phyloP scores from a whole-genome alignment of 78 protist species.

The Protostelium mycophagum region DNA sequence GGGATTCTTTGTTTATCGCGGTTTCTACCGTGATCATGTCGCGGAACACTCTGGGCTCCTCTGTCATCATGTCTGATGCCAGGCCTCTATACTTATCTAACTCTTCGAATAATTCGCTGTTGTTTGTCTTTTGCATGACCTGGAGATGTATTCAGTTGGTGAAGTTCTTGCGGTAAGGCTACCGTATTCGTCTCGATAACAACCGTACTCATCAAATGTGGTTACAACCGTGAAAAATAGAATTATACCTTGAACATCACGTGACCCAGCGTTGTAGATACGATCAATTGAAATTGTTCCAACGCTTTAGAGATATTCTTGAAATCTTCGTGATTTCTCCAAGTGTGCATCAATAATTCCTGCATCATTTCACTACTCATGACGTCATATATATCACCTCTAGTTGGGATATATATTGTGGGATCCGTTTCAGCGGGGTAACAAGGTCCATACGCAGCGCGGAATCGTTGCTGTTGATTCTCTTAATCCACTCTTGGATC shows the following conservation, averaged over 20 bases:
- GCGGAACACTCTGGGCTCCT: not conserved
- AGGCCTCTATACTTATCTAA: not conserved
- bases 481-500: not conserved
- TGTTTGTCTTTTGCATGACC: not conserved
- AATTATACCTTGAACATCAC: not conserved
- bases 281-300: not conserved
- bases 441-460: not conserved
- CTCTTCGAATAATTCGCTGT: not conserved
- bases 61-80: not conserved
- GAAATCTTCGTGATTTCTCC: not conserved
- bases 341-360: not conserved
- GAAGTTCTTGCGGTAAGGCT: no score
- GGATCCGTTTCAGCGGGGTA: not conserved
- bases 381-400: not conserved
- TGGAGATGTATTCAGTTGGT: no score
- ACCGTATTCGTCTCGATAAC: no score
- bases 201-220: no score
- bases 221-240: not conserved
- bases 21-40: not conserved
- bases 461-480: not conserved
- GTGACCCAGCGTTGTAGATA: not conserved
- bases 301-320: not conserved
- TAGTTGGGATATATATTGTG: not conserved
- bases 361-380: not conserved
- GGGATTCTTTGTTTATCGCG: not conserved